These are phyloP conservation scores for Xerocomus amazonicus DNA, from an alignment of 1,284 basidiomycete genomes.

Conservation along the genomic window DNA sequence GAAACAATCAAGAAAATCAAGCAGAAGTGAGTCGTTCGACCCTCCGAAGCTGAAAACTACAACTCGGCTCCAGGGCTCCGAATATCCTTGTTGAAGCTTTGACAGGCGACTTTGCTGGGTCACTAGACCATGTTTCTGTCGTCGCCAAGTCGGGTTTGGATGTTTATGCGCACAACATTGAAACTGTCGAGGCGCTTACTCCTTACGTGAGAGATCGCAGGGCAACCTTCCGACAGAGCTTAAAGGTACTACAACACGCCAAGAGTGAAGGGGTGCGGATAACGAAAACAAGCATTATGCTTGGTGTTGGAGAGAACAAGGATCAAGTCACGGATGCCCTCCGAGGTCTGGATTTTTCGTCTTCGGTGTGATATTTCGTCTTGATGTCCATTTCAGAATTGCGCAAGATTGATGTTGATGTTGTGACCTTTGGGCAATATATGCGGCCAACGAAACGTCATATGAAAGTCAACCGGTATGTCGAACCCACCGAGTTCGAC, in stretches of 20 bases:
- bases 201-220: conserved; percentile 94
- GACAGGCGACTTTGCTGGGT: conserved; percentile 92
- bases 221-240: conserved; percentile 88
- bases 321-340: conserved; percentile 85
- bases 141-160: conserved; percentile 93
- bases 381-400: conserved; percentile 55
- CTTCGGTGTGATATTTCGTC: neutral
- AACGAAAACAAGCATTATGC: conserved; percentile 99
- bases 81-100: conserved; percentile 96
- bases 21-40: conserved; percentile 61
- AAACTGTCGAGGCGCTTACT: conserved; percentile 91
- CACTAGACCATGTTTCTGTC: conserved; percentile 67
- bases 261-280: conserved; percentile 82
- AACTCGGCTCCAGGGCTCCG: conserved; percentile 62
- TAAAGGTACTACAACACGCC: conserved; percentile 81
- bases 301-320: conserved; percentile 91
- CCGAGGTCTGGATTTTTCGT: conserved; percentile 50
- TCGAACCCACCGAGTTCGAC: conserved; percentile 90
- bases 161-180: conserved; percentile 98
- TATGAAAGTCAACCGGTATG: conserved; percentile 98
- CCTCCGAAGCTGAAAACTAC: neutral
- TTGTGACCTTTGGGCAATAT: conserved; percentile 99
- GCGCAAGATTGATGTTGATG: conserved; percentile 86
- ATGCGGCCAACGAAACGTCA: conserved; percentile 99
- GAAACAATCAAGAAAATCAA: conserved; percentile 95